phyloP scores from a whole-genome alignment of 352 stramenopile genomes.

The Phytopythium boreale region DNA sequence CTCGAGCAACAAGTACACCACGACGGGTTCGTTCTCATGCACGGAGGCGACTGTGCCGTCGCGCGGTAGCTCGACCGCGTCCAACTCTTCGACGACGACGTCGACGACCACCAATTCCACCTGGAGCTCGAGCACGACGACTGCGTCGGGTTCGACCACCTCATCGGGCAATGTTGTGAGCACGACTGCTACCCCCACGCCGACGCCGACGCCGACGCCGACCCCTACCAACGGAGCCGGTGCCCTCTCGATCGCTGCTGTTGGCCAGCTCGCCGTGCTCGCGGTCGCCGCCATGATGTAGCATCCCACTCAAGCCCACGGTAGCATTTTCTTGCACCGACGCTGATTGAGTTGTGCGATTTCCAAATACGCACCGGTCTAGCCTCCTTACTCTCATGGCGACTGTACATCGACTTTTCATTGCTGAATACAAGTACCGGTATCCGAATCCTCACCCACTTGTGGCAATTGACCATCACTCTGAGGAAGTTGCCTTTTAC shows the following conservation, averaged over 20 bases:
- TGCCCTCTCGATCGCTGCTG: background rate
- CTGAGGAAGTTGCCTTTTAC: background rate
- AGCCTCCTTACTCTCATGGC: too few species aligned
- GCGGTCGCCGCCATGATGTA: background rate
- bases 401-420: too few species aligned
- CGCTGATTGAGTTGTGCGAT: too few species aligned
- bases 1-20: constrained; percentile 21
- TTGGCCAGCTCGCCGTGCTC: background rate
- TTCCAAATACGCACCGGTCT: too few species aligned
- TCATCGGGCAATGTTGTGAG: background rate
- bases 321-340: background rate
- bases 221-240: background rate
- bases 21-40: constrained; percentile 20
- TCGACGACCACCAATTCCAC: background rate
- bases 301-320: too few species aligned
- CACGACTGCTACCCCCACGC: background rate
- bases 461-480: background rate
- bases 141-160: too few species aligned
- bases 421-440: too few species aligned
- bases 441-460: too few species aligned
- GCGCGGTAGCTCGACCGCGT: too few species aligned
- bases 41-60: constrained; percentile 14
- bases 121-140: too few species aligned
- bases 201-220: background rate
- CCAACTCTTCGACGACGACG: too few species aligned